A percentile compares a stretch with the other conserved stretches of the same genome.
phyloP scores from a whole-genome alignment of 2,329 filamentous ascomycete genomes.

The Lecanosticta acicola region DNA sequence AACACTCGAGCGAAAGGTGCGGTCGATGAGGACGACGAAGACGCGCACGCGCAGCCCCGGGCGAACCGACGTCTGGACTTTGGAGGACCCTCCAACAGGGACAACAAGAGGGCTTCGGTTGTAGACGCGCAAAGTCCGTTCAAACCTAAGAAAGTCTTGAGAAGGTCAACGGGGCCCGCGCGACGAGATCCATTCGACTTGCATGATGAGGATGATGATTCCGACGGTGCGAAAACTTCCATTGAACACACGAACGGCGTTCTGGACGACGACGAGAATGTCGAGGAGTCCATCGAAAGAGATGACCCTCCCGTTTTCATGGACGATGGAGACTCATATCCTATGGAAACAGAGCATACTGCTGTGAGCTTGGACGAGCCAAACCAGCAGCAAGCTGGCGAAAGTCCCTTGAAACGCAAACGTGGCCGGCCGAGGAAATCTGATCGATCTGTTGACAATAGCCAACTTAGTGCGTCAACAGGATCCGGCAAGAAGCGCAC shows the following conservation, averaged over 20 bases:
- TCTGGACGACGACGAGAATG: slow-evolving; percentile 13
- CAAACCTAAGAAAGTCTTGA: slow-evolving; percentile 26
- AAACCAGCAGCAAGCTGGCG: background rate
- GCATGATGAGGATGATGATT: slow-evolving; percentile 19
- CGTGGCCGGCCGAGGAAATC: slow-evolving; percentile 18
- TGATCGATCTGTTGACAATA: slow-evolving; percentile 15
- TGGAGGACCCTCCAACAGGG: slow-evolving; percentile 19
- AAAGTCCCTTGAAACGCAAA: slow-evolving; percentile 8
- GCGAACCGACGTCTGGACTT: slow-evolving; percentile 33
- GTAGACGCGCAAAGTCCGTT: slow-evolving; percentile 29
- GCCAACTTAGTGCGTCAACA: slow-evolving; percentile 7
- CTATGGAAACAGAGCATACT: slow-evolving; percentile 11
- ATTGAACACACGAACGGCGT: slow-evolving; percentile 15
- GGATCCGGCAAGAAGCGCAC: slow-evolving; percentile 15
- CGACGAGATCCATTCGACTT: slow-evolving; percentile 21
- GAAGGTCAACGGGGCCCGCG: slow-evolving; percentile 23
- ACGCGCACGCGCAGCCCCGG: slow-evolving; percentile 17
- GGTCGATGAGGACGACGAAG: slow-evolving; percentile 13
- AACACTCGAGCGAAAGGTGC: slow-evolving; percentile 24
- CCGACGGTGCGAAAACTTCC: slow-evolving; percentile 12
- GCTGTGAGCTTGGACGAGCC: background rate
- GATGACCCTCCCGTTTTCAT: slow-evolving; percentile 13
- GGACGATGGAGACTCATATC: slow-evolving; percentile 12
- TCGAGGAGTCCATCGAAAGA: slow-evolving; percentile 19
- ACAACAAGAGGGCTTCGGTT: slow-evolving; percentile 24